Evolutionary conservation across 306 rosid species (phyloP).

Genomic region (Canavalia gladiata): DNA sequence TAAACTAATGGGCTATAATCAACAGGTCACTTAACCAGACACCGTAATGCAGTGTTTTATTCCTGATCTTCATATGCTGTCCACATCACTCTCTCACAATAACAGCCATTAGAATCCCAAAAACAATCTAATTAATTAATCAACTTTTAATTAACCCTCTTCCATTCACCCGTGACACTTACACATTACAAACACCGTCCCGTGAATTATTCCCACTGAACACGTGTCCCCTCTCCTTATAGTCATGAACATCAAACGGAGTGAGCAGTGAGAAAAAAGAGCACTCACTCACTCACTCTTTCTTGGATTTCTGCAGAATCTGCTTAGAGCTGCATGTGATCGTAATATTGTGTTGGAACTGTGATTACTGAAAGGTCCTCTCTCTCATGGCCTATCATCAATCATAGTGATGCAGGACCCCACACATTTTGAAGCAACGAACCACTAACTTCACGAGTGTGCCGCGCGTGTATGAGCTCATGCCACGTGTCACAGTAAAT

Average conservation of each 20-base stretch:
- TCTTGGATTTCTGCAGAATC: conserved; percentile 52
- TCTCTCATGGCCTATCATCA: conserved; percentile 11
- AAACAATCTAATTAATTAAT: conserved; percentile 7
- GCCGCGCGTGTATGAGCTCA: neutral
- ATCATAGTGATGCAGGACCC: conserved; percentile 15
- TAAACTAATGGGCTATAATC: neutral
- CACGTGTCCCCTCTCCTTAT: conserved; percentile 55
- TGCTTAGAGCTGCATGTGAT: conserved; percentile 63
- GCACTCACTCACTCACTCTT: neutral
- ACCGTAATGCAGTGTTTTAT: conserved; percentile 43
- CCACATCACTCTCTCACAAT: conserved; percentile 34
- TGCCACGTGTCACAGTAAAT: conserved; percentile 52
- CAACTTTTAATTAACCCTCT: conserved; percentile 24
- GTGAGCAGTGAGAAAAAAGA: neutral
- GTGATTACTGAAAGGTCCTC: neutral
- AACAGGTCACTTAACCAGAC: conserved; percentile 25
- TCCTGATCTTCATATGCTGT: conserved; percentile 41
- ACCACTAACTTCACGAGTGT: conserved; percentile 45
- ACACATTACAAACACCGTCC: conserved; percentile 48
- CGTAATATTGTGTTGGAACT: conserved; percentile 49
- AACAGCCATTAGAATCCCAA: conserved; percentile 24
- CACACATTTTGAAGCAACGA: conserved; percentile 15
- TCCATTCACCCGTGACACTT: conserved; percentile 64
- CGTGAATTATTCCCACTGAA: conserved; percentile 62
- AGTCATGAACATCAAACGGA: neutral